Conservation (phyloP, 345 rosid species). For the Lepidium aucheri region DNA sequence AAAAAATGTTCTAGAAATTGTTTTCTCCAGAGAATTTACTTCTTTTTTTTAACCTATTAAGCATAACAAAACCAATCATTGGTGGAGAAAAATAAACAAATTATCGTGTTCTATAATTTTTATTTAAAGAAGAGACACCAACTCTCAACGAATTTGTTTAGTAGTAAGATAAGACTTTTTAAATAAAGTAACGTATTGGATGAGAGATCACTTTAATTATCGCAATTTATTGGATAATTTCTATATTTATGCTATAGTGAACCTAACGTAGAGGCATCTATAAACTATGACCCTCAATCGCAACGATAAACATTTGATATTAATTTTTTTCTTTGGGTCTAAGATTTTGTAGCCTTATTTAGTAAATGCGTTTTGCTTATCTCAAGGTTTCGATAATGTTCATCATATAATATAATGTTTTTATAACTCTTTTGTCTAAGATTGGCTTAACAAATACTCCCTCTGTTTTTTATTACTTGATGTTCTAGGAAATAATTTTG, state of each 20-base stretch:
- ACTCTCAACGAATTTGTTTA: background rate
- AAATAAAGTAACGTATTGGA: conserved; percentile 19
- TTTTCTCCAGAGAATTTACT: background rate
- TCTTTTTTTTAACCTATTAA: background rate
- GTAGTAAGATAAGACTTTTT: conserved; percentile 18
- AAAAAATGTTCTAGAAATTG: background rate
- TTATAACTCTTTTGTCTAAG: background rate
- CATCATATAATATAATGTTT: background rate
- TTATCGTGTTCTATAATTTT: background rate
- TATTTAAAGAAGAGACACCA: background rate
- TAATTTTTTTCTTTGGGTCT: conserved; percentile 21
- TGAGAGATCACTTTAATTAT: background rate
- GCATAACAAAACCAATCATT: conserved; percentile 16
- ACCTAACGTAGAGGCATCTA: conserved; percentile 1
- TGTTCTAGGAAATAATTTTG: no score
- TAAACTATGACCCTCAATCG: background rate
- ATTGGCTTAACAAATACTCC: no score
- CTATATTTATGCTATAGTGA: background rate
- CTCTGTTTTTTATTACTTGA: no score
- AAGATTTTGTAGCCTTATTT: conserved; percentile 22
- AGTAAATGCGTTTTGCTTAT: conserved; percentile 8
- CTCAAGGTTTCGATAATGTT: conserved; percentile 4
- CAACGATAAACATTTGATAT: background rate
- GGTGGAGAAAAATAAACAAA: background rate
- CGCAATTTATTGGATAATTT: conserved; percentile 3